Evolutionary conservation across 192 early-diverging fungal genomes (phyloP), one percentile per base, ranked within the genome.

Genomic region (Mortierella alpina): DNA sequence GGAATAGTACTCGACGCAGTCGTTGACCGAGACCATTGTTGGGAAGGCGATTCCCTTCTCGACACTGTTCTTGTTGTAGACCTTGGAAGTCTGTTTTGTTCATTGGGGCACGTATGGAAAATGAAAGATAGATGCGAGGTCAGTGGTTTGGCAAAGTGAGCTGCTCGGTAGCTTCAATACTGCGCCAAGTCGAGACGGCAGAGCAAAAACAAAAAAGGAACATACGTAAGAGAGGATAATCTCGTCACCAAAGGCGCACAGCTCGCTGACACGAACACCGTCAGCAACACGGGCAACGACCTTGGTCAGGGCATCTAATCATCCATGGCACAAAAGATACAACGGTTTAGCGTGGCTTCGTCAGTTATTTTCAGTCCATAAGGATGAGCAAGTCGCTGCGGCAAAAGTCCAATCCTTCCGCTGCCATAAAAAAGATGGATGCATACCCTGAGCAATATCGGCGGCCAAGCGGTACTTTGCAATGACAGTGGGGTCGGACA

Each of bases 31-130:
- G 42, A 98, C 81, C 66, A 91, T 93, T 10, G 97, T 96, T 41
- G 97, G 97, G 66, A 94, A 87, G 31, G 97, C 91, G 57, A 94
- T 88, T 11, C 93, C 93, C 63, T 92, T 91, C 73, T 92, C 91
- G 2, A 89, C 80, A 22, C 53, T 56, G 42, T 73, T 66, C 73
- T 88, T 87, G 75, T 91, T 90, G 79, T 87, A 88, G 7, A 91
- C 85, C 15, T 86, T 85, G 41, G 73, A 78, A 18, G 90, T 88
- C 89, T 90, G 77, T 62, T 55, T 54, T 44, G 46, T 23, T 41
- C 15, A 31, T 56, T 31, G 10, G 59, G 63, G 47, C 9, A 57
- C 14, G 45, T 51, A 15, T 17, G 48, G 8, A 47, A 68, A 62
- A 60, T n/a, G n/a, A 58, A 17, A 59, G n/a, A n/a, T n/a, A 64